These are phyloP conservation scores for Populus trichocarpa DNA, from an alignment of 441 rosid species.

Conservation along the genomic window DNA sequence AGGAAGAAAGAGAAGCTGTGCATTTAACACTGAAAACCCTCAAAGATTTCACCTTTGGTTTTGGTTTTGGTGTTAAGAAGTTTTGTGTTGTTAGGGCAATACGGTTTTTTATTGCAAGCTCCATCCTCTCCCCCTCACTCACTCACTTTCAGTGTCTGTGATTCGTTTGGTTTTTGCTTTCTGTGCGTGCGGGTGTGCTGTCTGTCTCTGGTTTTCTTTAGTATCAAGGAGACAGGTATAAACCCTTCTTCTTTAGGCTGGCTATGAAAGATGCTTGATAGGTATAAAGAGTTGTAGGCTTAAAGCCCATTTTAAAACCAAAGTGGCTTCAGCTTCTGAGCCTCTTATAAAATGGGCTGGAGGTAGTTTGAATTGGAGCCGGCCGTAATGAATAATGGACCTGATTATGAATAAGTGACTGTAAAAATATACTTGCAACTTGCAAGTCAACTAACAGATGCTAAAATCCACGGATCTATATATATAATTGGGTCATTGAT, in stretches of 20 bases:
- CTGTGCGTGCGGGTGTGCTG: not conserved
- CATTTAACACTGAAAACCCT: slow-evolving; percentile 42
- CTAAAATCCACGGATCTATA: too few relatives aligned
- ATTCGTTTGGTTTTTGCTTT: not conserved
- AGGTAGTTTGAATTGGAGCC: not conserved
- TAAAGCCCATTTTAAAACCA: not conserved
- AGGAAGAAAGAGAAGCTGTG: slow-evolving; percentile 38
- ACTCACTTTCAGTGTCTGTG: not conserved
- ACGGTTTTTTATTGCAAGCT: slow-evolving; percentile 7
- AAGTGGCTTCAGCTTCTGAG: not conserved
- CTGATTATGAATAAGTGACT: too few relatives aligned
- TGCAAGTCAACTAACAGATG: too few relatives aligned
- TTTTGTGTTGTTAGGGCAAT: slow-evolving; percentile 6
- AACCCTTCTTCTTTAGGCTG: not conserved
- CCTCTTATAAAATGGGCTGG: not conserved
- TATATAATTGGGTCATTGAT: too few relatives aligned
- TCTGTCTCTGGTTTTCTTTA: not conserved
- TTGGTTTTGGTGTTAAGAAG: slow-evolving; percentile 13
- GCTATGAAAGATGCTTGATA: not conserved
- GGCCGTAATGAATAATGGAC: not conserved
- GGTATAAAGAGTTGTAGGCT: not conserved
- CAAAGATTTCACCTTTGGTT: not conserved
- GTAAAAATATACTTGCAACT: too few relatives aligned
- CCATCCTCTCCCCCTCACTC: slow-evolving; percentile 3
- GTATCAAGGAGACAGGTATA: not conserved